A percentile compares a stretch with the other conserved stretches of the same genome.
phyloP scores from a whole-genome alignment of 306 rosid genomes.

The Citrullus amarus region DNA sequence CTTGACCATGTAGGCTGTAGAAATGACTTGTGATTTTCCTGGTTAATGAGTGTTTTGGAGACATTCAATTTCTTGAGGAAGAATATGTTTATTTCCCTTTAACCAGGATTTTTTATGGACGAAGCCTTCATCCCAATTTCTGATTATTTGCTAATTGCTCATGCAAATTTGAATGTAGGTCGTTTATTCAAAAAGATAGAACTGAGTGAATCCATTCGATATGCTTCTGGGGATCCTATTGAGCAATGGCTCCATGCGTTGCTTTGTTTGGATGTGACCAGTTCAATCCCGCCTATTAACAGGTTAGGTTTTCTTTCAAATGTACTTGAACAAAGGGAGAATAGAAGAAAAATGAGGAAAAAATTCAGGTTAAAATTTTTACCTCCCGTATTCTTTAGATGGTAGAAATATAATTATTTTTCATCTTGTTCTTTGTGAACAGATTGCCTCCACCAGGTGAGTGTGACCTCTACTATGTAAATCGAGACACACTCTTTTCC shows the following conservation, averaged over 20 bases:
- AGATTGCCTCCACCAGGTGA: conserved; percentile 78
- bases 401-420: conserved; percentile 9
- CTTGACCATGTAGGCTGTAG: not conserved
- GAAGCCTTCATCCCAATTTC: not conserved
- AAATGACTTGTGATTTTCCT: not conserved
- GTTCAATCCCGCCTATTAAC: conserved; percentile 56
- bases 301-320: conserved; percentile 31
- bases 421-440: conserved; percentile 13
- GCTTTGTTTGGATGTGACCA: conserved; percentile 81
- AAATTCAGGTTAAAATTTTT: not conserved
- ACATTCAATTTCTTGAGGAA: not conserved
- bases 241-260: conserved; percentile 81
- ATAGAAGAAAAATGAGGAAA: not conserved
- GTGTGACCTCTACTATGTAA: conserved; percentile 86
- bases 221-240: conserved; percentile 83
- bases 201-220: conserved; percentile 81
- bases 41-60: no score
- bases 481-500: conserved; percentile 93
- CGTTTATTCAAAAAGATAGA: conserved; percentile 72
- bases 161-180: conserved; percentile 33
- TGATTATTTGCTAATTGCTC: conserved; percentile 14
- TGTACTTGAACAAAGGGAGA: not conserved
- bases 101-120: not conserved
- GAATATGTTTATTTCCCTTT: not conserved
- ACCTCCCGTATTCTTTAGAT: not conserved